Percentiles rank a stretch among this genome's conserved stretches.
phyloP scores from a whole-genome alignment of 129 eudicot species.

The Gnaphalium uliginosum region DNA sequence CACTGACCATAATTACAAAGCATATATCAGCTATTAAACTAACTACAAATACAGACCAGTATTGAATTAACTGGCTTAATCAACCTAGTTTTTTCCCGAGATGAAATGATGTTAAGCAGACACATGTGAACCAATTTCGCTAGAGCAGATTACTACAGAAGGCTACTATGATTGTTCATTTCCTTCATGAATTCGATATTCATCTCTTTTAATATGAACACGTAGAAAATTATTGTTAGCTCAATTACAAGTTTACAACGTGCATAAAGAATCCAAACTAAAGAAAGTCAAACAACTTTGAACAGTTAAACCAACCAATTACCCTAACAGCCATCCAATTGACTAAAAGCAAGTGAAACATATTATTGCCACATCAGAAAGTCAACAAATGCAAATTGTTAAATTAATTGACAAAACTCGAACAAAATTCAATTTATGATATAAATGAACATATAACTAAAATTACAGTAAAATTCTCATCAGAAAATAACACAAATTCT shows the following conservation, averaged over 20 bases:
- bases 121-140: not conserved
- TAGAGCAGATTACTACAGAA: not conserved
- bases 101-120: not conserved
- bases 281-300: slow-evolving; percentile 35
- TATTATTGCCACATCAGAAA: slow-evolving; percentile 10
- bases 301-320: slow-evolving; percentile 36
- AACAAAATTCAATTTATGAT: not conserved
- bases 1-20: not conserved
- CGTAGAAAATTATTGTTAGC: slow-evolving; percentile 1
- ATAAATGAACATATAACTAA: not conserved
- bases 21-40: not conserved
- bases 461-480: slow-evolving; percentile 8
- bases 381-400: not conserved
- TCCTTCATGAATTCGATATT: not conserved
- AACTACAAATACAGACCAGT: not conserved
- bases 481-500: not conserved
- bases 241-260: slow-evolving; percentile 18
- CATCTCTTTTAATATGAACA: not conserved
- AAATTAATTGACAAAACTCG: slow-evolving; percentile 18
- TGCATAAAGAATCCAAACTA: slow-evolving; percentile 14
- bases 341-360: slow-evolving; percentile 21
- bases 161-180: not conserved
- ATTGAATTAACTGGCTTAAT: not conserved
- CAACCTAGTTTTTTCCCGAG: not conserved
- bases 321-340: slow-evolving; percentile 15